Percentiles rank a stretch among this genome's conserved stretches.
Evolutionary conservation across 73 alveolate species (phyloP).

Genomic region (Paraurostyla sp.): DNA sequence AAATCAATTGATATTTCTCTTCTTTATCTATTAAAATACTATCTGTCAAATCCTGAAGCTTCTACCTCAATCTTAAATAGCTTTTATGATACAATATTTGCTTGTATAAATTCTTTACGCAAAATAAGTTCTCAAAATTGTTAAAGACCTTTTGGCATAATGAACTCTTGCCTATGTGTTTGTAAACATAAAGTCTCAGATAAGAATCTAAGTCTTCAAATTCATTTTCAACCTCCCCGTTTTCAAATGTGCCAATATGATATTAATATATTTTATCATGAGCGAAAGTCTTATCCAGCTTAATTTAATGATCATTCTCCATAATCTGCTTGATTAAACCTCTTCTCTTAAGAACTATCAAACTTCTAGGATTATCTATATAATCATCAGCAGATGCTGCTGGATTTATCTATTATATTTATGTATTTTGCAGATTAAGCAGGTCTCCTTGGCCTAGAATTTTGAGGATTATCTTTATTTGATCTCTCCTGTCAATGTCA

Average conservation of each 20-base stretch:
- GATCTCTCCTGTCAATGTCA: neutral
- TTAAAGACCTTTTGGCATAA: neutral
- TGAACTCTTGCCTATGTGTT: neutral
- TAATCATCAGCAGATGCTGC: neutral
- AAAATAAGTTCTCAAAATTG: neutral
- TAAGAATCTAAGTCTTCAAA: conserved; percentile 50
- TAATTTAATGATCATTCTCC: neutral
- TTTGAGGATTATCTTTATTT: neutral
- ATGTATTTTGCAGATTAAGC: neutral
- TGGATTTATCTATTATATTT: neutral
- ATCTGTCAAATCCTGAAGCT: neutral
- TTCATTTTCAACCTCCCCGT: conserved; percentile 39
- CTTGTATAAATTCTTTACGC: conserved; percentile 35
- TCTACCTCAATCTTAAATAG: conserved; percentile 13
- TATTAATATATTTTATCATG: conserved; percentile 1
- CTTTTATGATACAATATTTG: conserved; percentile 35
- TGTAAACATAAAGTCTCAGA: conserved; percentile 10
- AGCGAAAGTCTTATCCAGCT: neutral
- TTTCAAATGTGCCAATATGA: conserved; percentile 25
- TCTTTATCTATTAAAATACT: conserved; percentile 13
- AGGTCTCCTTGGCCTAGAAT: neutral
- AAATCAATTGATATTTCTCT: neutral
- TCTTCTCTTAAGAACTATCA: neutral
- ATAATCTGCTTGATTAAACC: neutral
- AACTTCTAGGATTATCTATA: neutral